Conservation (phyloP, 1,284 basidiomycete species). For the Moesziomyces sp. region DNA sequence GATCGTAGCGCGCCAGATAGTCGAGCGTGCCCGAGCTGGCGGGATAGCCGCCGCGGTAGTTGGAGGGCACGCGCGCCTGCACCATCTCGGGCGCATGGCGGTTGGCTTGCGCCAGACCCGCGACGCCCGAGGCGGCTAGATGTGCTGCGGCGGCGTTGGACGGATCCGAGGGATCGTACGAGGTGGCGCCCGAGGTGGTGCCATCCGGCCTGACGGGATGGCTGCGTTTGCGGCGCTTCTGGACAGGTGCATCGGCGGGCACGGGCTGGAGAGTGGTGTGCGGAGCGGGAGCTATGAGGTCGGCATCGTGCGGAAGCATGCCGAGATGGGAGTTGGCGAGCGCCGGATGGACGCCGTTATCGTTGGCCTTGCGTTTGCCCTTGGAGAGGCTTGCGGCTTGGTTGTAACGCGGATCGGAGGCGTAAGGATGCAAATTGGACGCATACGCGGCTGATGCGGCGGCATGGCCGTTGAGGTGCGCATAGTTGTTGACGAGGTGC, state of each 20-base stretch:
- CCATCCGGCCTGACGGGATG: constrained; percentile 39
- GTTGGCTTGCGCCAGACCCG: constrained; percentile 23
- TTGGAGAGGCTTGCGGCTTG: constrained; percentile 26
- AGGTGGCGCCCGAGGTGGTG: constrained; percentile 4
- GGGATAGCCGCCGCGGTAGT: constrained; percentile 51
- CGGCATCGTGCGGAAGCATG: constrained; percentile 47
- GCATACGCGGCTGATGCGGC: constrained; percentile 17
- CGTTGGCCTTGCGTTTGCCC: constrained; percentile 50
- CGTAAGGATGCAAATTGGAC: constrained; percentile 13
- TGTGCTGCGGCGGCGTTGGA: constrained; percentile 12
- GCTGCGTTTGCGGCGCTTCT: constrained; percentile 44
- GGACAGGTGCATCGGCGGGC: constrained; percentile 14
- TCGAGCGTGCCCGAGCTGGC: constrained; percentile 41
- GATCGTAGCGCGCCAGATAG: constrained; percentile 40
- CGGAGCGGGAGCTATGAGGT: constrained; percentile 43
- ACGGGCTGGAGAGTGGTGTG: constrained; percentile 8
- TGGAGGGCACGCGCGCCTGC: constrained; percentile 32
- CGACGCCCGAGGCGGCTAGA: constrained; percentile 25
- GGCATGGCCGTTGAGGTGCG: constrained; percentile 31
- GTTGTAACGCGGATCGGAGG: constrained; percentile 29
- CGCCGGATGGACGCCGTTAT: constrained; percentile 9
- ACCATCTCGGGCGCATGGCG: constrained; percentile 31
- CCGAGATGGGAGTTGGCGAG: constrained; percentile 22
- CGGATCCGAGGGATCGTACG: constrained; percentile 17
- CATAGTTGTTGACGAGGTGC: constrained; percentile 43